A percentile compares a stretch with the other conserved stretches of the same genome.
Evolutionary conservation across 2,329 filamentous ascomycete species (phyloP).

Genomic region (Penicillium sp.): DNA sequence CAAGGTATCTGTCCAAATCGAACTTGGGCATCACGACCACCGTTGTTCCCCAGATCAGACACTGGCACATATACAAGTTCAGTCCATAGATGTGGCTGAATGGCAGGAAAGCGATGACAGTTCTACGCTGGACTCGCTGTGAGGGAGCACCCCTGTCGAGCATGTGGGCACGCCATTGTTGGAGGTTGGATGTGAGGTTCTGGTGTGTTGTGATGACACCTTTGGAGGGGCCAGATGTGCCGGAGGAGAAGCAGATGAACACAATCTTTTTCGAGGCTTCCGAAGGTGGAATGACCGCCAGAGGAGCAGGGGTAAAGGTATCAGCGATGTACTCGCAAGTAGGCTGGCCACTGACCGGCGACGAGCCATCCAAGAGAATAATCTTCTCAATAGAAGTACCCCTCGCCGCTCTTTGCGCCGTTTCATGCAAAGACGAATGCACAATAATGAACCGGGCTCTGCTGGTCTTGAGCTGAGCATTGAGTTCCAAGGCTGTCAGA

Average conservation of each 20-base stretch:
- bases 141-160: constrained; percentile 11
- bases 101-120: constrained; percentile 23
- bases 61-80: constrained; percentile 22
- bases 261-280: constrained; percentile 15
- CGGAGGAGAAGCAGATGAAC: constrained; percentile 28
- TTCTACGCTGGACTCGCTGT: constrained; percentile 12
- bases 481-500: constrained; percentile 19
- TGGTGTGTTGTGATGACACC: constrained; percentile 25
- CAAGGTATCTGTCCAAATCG: constrained; percentile 21
- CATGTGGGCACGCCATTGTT: constrained; percentile 22
- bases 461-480: constrained; percentile 26
- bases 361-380: constrained; percentile 16
- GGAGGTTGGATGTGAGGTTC: constrained; percentile 24
- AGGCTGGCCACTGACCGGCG: constrained; percentile 11
- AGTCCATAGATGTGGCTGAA: constrained; percentile 28
- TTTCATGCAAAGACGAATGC: constrained; percentile 20
- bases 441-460: constrained; percentile 22
- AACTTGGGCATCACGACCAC: constrained; percentile 20
- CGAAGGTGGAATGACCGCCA: constrained; percentile 10
- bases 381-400: constrained; percentile 21
- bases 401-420: constrained; percentile 18
- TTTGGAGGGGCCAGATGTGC: constrained; percentile 25
- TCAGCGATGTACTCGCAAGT: constrained; percentile 23
- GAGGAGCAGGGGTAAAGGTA: constrained; percentile 12
- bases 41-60: constrained; percentile 19